Base-by-base conservation (phyloP, 2,329 filamentous ascomycete genomes). In the Colletotrichum sp. region DNA sequence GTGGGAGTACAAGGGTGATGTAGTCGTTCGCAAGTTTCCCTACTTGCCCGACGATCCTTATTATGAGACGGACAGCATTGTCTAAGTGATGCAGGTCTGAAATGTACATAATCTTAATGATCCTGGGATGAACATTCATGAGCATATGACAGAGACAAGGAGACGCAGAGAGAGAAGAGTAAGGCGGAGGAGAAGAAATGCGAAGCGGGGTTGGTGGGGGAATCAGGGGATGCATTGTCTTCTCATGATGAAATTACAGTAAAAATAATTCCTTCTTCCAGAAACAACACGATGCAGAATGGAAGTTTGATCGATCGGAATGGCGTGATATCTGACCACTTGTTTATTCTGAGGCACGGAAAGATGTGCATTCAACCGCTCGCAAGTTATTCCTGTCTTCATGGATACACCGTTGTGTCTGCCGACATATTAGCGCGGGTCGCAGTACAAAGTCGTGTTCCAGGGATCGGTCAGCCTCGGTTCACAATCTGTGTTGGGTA, bases 1-100 rank as follows among this genome's bases (percentile, higher is more conserved):
- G 68, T 81, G 78, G 77, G 63, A 74, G 9, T 85, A 85, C 52
- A 76, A 73, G 59, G 74, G 74, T 3, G 71, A 76, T 24, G 71
- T 76, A 2, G 74, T 76, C 15, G 65, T 76, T 13, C 64, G 74
- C 21, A 76, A 76, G 44, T 76, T 76, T 49, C 74, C 74, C 18
- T 76, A 68, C 66, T 26, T 49, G 62, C 69, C 60, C 24, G 55
- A 62, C 18, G 68, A 72, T 15, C 76, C 65, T 10, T 76, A 68
- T 32, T 71, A 69, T 18, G 24, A 76, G 18, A 76, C 71, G 24
- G 57, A 77, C 30, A 36, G 69, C n/a, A 75, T 75, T 52, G 44
- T 52, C 39, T 72, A 62, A 60, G 10, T 21, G 30, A n/a, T 62
- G 18, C 59, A 34, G 26, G 59, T 32, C 12, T 21, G 59, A 63